phyloP scores from a whole-genome alignment of 1,284 basidiomycete species.

The Tetrapyrgos nigripes region DNA sequence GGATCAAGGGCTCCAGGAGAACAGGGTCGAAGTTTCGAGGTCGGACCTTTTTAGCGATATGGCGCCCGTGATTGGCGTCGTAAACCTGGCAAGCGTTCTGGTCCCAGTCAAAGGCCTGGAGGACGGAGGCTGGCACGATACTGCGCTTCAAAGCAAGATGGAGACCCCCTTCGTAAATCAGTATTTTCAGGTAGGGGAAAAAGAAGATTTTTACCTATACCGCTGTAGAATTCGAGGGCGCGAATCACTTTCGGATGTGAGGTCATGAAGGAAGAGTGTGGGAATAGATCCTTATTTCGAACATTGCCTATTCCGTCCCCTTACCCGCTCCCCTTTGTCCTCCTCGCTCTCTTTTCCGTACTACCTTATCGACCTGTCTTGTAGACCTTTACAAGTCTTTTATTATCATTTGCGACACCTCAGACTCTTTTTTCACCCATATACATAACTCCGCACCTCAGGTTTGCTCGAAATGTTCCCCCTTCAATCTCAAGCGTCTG shows the following conservation, averaged over 20 bases:
- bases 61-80: constrained; percentile 54
- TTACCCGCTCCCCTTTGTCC: background rate
- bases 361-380: background rate
- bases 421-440: no score
- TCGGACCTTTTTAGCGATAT: constrained; percentile 57
- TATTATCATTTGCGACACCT: constrained; percentile 9
- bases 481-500: background rate
- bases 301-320: background rate
- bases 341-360: background rate
- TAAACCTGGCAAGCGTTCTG: constrained; percentile 74
- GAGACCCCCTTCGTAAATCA: constrained; percentile 60
- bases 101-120: constrained; percentile 81
- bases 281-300: background rate
- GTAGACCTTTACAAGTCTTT: constrained; percentile 7
- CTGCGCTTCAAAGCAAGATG: constrained; percentile 69
- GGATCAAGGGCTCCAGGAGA: background rate
- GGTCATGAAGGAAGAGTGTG: background rate
- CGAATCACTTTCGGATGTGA: constrained; percentile 23
- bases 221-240: constrained; percentile 79
- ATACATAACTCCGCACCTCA: background rate
- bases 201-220: constrained; percentile 59
- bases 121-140: constrained; percentile 49
- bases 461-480: background rate
- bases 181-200: background rate
- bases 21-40: constrained; percentile 6